These are phyloP conservation scores for Xylariomycetidae sp. DNA, from an alignment of 2,329 filamentous ascomycete genomes.

Conservation along the genomic window DNA sequence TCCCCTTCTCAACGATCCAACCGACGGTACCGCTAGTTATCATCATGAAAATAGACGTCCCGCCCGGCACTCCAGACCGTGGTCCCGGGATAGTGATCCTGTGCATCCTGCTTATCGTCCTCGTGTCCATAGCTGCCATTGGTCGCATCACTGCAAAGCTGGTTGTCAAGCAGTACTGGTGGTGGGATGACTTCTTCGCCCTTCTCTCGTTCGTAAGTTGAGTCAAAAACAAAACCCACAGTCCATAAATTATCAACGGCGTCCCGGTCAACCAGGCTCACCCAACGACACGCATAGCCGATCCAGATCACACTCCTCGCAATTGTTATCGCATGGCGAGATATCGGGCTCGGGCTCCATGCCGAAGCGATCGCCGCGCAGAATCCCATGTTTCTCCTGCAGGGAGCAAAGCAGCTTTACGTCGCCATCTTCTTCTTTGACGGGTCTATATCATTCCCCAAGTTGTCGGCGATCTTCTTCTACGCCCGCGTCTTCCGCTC, in stretches of 20 bases:
- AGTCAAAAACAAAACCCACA: no score
- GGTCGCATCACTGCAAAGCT: constrained; percentile 4
- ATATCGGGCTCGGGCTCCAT: constrained; percentile 9
- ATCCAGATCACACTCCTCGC: constrained; percentile 6
- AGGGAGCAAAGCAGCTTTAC: constrained; percentile 9
- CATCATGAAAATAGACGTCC: not conserved
- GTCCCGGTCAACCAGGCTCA: not conserved
- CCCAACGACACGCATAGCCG: constrained; percentile 5
- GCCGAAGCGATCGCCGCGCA: constrained; percentile 2
- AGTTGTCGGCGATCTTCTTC: constrained; percentile 13
- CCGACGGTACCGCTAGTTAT: no score
- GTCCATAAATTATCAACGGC: not conserved
- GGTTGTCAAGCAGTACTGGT: constrained; percentile 7
- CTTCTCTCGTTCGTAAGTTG: constrained; percentile 7
- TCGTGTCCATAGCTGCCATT: not conserved
- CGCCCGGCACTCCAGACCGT: not conserved
- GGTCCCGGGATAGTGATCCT: not conserved
- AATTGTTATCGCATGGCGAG: constrained; percentile 7
- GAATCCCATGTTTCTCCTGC: constrained; percentile 5
- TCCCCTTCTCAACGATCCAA: no score
- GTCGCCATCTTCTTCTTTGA: constrained; percentile 14
- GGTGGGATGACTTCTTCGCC: constrained; percentile 8
- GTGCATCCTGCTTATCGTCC: not conserved
- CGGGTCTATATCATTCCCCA: constrained; percentile 11
- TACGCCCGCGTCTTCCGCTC: constrained; percentile 11